Percentiles rank a stretch among this genome's conserved stretches.
phyloP scores from a whole-genome alignment of 768 basidiomycete species.

The Cyathus striatus region DNA sequence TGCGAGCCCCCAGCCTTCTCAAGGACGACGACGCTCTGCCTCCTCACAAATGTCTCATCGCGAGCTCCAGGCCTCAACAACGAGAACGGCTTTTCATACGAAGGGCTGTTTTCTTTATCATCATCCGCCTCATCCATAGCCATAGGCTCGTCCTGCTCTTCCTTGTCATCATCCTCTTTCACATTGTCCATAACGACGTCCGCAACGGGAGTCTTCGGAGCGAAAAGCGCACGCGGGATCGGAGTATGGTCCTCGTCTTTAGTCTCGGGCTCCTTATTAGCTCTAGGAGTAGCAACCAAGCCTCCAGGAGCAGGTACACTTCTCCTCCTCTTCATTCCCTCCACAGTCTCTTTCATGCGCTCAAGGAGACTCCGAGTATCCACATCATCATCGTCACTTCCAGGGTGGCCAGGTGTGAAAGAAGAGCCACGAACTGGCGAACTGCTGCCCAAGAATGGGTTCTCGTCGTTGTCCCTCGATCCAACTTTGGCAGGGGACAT shows the following conservation, averaged over 20 bases:
- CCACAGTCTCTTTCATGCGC: slow-evolving; percentile 44
- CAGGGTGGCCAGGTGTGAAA: not conserved
- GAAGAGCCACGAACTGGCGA: not conserved
- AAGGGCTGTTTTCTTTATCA: not conserved
- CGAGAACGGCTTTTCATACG: slow-evolving; percentile 9
- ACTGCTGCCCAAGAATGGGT: slow-evolving; percentile 9
- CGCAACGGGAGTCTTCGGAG: slow-evolving; percentile 6
- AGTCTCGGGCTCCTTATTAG: not conserved
- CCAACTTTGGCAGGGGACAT: slow-evolving; percentile 1
- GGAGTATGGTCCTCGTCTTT: not conserved
- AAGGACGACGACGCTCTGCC: not conserved
- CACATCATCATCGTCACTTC: slow-evolving; percentile 20
- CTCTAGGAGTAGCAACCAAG: not conserved
- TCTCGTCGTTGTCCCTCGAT: slow-evolving; percentile 1
- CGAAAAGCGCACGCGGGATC: not conserved
- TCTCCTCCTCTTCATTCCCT: slow-evolving; percentile 39
- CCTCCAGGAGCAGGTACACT: slow-evolving; percentile 20
- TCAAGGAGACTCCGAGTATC: slow-evolving; percentile 40
- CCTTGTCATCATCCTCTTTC: not conserved
- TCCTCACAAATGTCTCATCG: slow-evolving; percentile 7
- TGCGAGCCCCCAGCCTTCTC: not conserved
- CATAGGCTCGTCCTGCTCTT: slow-evolving; percentile 1
- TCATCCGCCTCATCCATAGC: slow-evolving; percentile 2
- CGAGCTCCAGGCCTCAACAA: slow-evolving; percentile 14
- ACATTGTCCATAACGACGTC: slow-evolving; percentile 4